phyloP scores from a whole-genome alignment of 1,284 basidiomycete genomes.

The Rhodotorula glutinis region DNA sequence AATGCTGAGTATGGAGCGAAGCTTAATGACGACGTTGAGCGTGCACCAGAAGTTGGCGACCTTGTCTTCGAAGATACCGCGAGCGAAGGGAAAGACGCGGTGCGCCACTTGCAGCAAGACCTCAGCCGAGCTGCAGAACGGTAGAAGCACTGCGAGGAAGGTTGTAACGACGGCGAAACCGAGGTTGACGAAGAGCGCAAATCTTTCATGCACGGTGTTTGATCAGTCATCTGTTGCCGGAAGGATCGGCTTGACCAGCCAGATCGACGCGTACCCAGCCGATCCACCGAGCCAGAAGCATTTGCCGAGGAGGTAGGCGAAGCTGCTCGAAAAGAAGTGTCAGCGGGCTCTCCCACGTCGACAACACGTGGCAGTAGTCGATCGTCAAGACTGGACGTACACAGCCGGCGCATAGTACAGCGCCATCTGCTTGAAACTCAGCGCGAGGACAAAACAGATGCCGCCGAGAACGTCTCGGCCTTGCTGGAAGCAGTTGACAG shows the following conservation, averaged over 20 bases:
- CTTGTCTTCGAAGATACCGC: slow-evolving; percentile 92
- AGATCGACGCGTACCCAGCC: slow-evolving; percentile 69
- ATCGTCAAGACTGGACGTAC: background rate
- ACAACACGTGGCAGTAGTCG: no score
- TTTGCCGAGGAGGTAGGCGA: slow-evolving; percentile 76
- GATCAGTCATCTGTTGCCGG: no score
- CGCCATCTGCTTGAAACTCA: slow-evolving; percentile 94
- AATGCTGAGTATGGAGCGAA: slow-evolving; percentile 53
- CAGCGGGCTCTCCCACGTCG: background rate
- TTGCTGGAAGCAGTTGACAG: slow-evolving; percentile 65
- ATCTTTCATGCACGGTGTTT: slow-evolving; percentile 52
- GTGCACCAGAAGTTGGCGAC: slow-evolving; percentile 95
- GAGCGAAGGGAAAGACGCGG: slow-evolving; percentile 84
- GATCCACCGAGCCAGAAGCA: slow-evolving; percentile 66
- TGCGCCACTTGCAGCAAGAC: slow-evolving; percentile 60
- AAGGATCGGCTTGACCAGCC: no score
- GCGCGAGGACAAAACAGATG: slow-evolving; percentile 72
- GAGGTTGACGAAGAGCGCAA: slow-evolving; percentile 65
- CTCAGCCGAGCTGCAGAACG: slow-evolving; percentile 62
- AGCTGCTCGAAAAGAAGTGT: slow-evolving; percentile 6
- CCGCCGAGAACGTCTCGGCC: slow-evolving; percentile 72
- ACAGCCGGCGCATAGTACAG: slow-evolving; percentile 89
- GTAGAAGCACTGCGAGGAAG: slow-evolving; percentile 68
- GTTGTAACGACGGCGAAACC: slow-evolving; percentile 55
- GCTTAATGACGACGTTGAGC: slow-evolving; percentile 80